Evolutionary conservation across 805 yeast genomes (phyloP).

Genomic region (Saturnispora diversa): DNA sequence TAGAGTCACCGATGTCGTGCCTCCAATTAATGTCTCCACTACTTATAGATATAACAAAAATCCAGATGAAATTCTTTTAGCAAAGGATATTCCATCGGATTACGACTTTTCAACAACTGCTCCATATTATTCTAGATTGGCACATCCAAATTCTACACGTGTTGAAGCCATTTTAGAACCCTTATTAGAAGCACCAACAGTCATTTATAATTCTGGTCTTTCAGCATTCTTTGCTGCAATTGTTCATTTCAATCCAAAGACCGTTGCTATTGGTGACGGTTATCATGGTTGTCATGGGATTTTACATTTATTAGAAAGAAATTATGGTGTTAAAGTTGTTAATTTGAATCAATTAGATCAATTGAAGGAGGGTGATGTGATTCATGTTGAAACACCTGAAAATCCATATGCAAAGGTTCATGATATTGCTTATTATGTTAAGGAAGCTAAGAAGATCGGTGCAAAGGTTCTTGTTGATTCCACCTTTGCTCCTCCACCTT

Average conservation of each 20-base stretch:
- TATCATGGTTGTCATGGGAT: constrained; percentile 83
- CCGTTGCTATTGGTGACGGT: constrained; percentile 64
- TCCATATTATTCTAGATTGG: constrained; percentile 60
- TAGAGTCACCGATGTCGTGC: constrained; percentile 58
- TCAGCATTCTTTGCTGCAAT: constrained; percentile 74
- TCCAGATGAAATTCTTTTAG: constrained; percentile 46
- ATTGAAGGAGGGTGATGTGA: constrained; percentile 54
- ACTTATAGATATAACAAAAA: constrained; percentile 62
- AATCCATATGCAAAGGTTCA: constrained; percentile 70
- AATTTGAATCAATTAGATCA: constrained; percentile 44
- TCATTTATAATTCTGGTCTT: constrained; percentile 70
- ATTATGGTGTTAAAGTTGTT: constrained; percentile 46
- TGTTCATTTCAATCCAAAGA: constrained; percentile 62
- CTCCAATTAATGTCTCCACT: constrained; percentile 78
- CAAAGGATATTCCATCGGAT: constrained; percentile 26
- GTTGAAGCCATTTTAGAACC: constrained; percentile 58
- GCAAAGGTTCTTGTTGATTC: constrained; percentile 71
- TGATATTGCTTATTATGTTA: constrained; percentile 56
- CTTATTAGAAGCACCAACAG: constrained; percentile 55
- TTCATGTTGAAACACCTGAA: constrained; percentile 82
- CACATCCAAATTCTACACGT: constrained; percentile 65
- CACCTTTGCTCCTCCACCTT: constrained; percentile 91
- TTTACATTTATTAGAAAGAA: constrained; percentile 52
- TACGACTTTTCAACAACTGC: constrained; percentile 18
- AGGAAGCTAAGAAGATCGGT: constrained; percentile 68